Evolutionary conservation across 2,329 filamentous ascomycete genomes (phyloP).

Genomic region (Fusarium ramigenum): DNA sequence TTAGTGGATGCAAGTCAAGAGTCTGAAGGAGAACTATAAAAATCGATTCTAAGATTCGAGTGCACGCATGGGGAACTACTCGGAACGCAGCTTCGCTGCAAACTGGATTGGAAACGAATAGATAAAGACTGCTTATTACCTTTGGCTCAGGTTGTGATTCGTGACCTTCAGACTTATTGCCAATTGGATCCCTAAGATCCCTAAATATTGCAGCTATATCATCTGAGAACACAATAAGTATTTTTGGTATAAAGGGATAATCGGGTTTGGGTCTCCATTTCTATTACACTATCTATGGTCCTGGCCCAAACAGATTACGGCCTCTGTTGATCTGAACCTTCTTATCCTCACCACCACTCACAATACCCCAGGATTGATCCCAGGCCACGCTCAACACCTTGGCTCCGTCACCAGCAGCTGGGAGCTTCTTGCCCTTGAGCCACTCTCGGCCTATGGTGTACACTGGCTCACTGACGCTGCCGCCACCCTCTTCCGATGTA

Average conservation of each 20-base stretch:
- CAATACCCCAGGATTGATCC: conserved; percentile 87
- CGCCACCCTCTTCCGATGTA: conserved; percentile 67
- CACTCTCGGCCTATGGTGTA: conserved; percentile 81
- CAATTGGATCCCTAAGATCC: background rate
- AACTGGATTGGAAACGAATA: conserved; percentile 1
- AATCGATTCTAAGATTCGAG: background rate
- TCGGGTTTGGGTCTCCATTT: conserved; percentile 20
- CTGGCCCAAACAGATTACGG: conserved; percentile 58
- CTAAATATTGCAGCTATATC: background rate
- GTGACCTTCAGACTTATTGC: background rate
- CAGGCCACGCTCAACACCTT: conserved; percentile 92
- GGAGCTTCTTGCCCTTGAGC: conserved; percentile 69
- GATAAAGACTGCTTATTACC: background rate
- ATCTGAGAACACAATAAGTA: background rate
- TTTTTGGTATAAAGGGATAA: conserved; percentile 23
- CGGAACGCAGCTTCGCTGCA: background rate
- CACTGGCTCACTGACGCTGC: conserved; percentile 76
- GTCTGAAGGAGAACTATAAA: background rate
- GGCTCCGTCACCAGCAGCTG: conserved; percentile 79
- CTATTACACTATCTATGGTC: conserved; percentile 48
- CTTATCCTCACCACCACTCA: conserved; percentile 93
- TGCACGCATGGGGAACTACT: background rate
- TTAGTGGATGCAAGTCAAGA: conserved; percentile 36
- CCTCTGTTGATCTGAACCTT: conserved; percentile 89
- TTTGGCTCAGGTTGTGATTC: background rate